Base-by-base conservation (phyloP, 2,329 filamentous ascomycete genomes). In the Tricladium varicosporioides region DNA sequence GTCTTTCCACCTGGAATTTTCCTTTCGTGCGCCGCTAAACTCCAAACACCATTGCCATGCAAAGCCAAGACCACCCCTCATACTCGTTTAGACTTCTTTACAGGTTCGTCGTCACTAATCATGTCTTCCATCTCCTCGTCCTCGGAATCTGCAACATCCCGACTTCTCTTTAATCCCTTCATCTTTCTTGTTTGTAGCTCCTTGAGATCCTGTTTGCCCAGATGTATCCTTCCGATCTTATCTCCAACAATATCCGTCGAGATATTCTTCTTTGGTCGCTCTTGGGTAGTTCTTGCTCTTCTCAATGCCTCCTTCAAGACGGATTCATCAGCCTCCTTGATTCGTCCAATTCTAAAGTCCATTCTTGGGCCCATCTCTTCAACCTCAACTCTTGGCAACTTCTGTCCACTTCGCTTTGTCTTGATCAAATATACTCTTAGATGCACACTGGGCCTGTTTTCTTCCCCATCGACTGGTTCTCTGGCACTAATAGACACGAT, bases 111-210 rank as follows among this genome's bases (percentile, higher is more conserved):
- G 27, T 67, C 67, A 56, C 65, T 71, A n/a, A 70, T 73, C 56
- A 78, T 75, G 64, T 77, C 78, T 51, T 80, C 78, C 44, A 69
- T 73, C 58, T 77, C 76, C 14, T 76, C 78, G 51, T 81, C 83
- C 19, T 78, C 78, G 44, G 80, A 80, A 51, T 76, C 78, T 51
- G 81, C 79, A 19, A 83, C 75, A 61, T 86, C 86, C 54, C 91
- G 84, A 63, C 82, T 85, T 64, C 94, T 82, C 84, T 97, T 99
- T 65, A 99, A 75, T 65, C 92, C 94, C 85, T 99, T 99, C 92
- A 99, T 97, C 85, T 99, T 99, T 71, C 94, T 87, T 53, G 92
- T 95, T 80, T 99, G 94, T 74, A 99, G 75, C 67, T 88, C 83
- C 70, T 80, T 81, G 58, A 99, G 81, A 76, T 99, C 92, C 76